Evolutionary conservation across 176 grass and related monocot genomes (phyloP).

Genomic region (Echinochloa phyllopogon): DNA sequence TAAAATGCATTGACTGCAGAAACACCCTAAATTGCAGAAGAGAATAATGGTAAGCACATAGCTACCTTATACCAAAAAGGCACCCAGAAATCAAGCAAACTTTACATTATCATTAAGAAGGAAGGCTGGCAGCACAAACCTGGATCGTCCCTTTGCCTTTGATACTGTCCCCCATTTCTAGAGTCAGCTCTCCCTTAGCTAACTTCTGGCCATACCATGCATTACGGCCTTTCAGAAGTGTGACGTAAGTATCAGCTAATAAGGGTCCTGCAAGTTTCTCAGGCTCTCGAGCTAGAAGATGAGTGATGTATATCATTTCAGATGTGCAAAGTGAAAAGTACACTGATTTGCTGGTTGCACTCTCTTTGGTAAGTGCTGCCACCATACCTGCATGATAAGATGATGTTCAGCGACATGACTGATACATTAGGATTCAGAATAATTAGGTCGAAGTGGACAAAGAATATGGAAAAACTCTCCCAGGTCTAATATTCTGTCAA

Average conservation of each 20-base stretch:
- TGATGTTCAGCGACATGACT: background rate
- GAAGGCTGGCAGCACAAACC: conserved; percentile 42
- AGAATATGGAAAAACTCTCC: background rate
- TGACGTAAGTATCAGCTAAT: conserved; percentile 93
- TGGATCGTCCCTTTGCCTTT: conserved; percentile 98
- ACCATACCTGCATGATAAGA: conserved; percentile 72
- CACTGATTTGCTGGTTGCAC: conserved; percentile 94
- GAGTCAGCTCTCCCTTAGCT: conserved; percentile 79
- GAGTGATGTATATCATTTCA: conserved; percentile 99
- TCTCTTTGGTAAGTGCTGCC: conserved; percentile 90
- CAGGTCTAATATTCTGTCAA: background rate
- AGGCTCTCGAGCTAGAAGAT: conserved; percentile 76
- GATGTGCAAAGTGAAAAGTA: conserved; percentile 97
- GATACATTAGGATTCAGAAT: background rate
- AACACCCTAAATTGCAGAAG: conserved; percentile 64
- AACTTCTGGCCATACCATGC: conserved; percentile 89
- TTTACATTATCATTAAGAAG: background rate
- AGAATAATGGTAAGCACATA: conserved; percentile 3
- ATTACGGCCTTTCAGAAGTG: conserved; percentile 92
- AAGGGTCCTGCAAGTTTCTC: conserved; percentile 95
- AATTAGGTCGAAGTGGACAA: conserved; percentile 10
- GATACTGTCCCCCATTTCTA: conserved; percentile 96
- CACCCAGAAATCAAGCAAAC: background rate
- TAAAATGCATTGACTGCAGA: conserved; percentile 96
- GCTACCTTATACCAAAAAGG: background rate